These are phyloP conservation scores for Ogataea methylovora DNA, from an alignment of 805 yeast species.

Conservation along the genomic window DNA sequence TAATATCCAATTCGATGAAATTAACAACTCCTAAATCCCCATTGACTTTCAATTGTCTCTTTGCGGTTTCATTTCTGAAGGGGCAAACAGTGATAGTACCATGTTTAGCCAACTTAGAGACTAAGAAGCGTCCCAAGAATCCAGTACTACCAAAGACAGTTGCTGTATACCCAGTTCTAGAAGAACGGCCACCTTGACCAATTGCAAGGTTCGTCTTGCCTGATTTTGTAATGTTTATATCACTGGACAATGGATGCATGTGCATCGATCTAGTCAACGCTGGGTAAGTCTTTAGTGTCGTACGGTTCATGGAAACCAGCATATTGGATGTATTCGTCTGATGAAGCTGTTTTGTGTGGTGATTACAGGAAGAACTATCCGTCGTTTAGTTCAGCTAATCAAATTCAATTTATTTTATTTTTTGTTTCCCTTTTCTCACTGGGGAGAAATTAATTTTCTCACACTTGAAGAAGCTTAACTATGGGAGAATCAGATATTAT, in stretches of 20 bases:
- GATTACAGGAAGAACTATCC: too few species aligned
- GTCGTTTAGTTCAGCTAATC: too few species aligned
- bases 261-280: conserved; percentile 8
- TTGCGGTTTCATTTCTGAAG: conserved; percentile 72
- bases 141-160: conserved; percentile 85
- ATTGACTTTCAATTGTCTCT: conserved; percentile 69
- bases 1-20: conserved; percentile 73
- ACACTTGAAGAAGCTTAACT: too few species aligned
- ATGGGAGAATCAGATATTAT: too few species aligned
- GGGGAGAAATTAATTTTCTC: too few species aligned
- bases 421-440: too few species aligned
- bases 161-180: conserved; percentile 83
- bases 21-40: conserved; percentile 88
- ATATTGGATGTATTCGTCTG: too few species aligned
- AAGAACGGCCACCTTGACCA: conserved; percentile 78
- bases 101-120: conserved; percentile 69
- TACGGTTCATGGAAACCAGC: conserved; percentile 15
- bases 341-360: too few species aligned
- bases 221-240: conserved; percentile 61
- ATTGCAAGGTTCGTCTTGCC: conserved; percentile 69
- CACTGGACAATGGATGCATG: conserved; percentile 38
- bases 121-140: conserved; percentile 65
- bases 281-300: conserved; percentile 1
- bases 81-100: conserved; percentile 76
- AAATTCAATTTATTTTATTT: too few species aligned